Conservation (phyloP, 1,139 yeast species). For the Lodderomyces jiufengensis region DNA sequence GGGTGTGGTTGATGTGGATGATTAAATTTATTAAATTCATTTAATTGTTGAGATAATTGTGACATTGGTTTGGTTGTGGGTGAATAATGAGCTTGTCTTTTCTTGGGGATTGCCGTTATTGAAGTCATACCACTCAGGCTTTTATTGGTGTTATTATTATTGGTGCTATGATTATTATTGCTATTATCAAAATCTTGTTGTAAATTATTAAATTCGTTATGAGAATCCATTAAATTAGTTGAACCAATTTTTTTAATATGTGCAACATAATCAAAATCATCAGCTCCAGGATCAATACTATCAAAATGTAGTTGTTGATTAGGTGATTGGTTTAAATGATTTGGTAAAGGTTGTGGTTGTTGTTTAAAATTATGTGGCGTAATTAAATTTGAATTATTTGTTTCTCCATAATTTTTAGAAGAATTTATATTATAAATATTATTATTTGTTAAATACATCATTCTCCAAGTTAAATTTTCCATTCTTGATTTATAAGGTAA, state of each 20-base stretch:
- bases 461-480: constrained; percentile 83
- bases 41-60: constrained; percentile 12
- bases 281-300: constrained; percentile 38
- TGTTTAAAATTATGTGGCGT: constrained; percentile 4
- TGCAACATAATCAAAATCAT: constrained; percentile 64
- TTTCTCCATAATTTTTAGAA: neutral
- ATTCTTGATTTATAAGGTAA: constrained; percentile 71
- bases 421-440: neutral
- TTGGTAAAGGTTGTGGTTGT: constrained; percentile 5
- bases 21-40: constrained; percentile 9
- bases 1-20: constrained; percentile 5
- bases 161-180: constrained; percentile 2
- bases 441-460: constrained; percentile 61
- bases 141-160: neutral
- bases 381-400: neutral
- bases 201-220: too few relatives aligned
- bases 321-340: constrained; percentile 3
- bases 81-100: constrained; percentile 36
- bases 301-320: constrained; percentile 1
- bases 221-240: constrained; percentile 1
- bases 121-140: constrained; percentile 10
- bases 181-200: neutral
- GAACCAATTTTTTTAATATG: constrained; percentile 60
- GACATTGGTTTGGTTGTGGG: constrained; percentile 17
- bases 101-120: constrained; percentile 16